These are phyloP conservation scores for Lichtheimia corymbifera DNA, from an alignment of 371 early-diverging fungal species.

Conservation along the genomic window DNA sequence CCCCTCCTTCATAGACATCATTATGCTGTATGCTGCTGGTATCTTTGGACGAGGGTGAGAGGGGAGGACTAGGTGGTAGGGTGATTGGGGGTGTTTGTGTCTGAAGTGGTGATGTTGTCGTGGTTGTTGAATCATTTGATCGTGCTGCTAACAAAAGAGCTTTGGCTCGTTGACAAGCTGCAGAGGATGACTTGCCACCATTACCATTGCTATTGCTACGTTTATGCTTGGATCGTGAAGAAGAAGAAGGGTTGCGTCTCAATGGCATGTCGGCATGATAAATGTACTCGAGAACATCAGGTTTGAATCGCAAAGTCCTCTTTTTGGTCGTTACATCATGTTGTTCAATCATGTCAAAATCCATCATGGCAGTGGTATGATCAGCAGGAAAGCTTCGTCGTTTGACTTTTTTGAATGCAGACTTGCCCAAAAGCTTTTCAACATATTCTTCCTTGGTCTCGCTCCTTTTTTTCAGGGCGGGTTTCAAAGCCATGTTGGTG, in stretches of 20 bases:
- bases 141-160: conserved; percentile 8
- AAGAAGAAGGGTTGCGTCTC: neutral
- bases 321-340: neutral
- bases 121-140: neutral
- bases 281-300: conserved; percentile 11
- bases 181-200: conserved; percentile 8
- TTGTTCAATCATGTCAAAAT: neutral
- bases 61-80: conserved; percentile 12
- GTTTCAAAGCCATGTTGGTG: neutral
- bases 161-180: conserved; percentile 10
- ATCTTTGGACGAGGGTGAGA: conserved; percentile 7
- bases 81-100: conserved; percentile 1
- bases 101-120: neutral
- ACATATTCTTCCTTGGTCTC: conserved; percentile 11
- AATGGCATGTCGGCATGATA: conserved; percentile 11
- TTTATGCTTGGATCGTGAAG: conserved; percentile 1
- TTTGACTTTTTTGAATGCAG: conserved; percentile 4
- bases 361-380: neutral
- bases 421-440: neutral
- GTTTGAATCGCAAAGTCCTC: conserved; percentile 9
- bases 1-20: conserved; percentile 1
- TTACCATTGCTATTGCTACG: neutral
- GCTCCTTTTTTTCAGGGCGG: conserved; percentile 3
- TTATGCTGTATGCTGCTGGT: neutral
- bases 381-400: conserved; percentile 10